Evolutionary conservation across 73 alveolate genomes (phyloP).

Genomic region (Tetrahymena malaccensis): DNA sequence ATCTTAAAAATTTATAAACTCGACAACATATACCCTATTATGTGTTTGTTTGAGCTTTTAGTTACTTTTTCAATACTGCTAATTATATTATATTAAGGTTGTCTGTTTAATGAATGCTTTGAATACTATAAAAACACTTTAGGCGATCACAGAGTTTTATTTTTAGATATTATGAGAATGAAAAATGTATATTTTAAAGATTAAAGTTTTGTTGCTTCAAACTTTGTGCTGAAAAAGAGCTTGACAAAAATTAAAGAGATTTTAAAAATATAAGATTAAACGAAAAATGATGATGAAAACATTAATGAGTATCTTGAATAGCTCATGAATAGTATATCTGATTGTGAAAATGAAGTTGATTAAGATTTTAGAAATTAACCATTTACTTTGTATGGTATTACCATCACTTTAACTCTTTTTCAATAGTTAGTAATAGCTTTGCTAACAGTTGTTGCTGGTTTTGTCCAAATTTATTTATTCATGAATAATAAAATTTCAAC

Average conservation of each 20-base stretch:
- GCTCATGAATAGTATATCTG: neutral
- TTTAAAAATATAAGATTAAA: neutral
- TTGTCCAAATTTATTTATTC: neutral
- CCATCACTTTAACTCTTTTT: neutral
- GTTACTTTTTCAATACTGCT: neutral
- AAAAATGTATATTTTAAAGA: neutral
- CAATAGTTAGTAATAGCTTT: neutral
- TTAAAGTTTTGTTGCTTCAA: neutral
- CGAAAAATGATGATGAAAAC: neutral
- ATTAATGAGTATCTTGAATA: neutral
- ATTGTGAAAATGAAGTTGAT: neutral
- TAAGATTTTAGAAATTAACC: neutral
- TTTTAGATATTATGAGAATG: neutral
- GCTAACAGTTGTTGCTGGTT: neutral
- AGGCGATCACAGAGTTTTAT: neutral
- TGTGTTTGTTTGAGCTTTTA: neutral
- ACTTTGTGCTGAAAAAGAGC: neutral
- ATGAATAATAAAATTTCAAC: neutral
- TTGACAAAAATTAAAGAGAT: neutral
- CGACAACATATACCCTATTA: neutral
- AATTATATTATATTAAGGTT: neutral
- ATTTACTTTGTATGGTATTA: neutral
- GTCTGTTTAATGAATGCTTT: neutral
- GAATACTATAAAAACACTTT: neutral
- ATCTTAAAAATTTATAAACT: neutral